Evolutionary conservation across 495 filamentous ascomycete species (phyloP).

Genomic region (Neurospora sp.): DNA sequence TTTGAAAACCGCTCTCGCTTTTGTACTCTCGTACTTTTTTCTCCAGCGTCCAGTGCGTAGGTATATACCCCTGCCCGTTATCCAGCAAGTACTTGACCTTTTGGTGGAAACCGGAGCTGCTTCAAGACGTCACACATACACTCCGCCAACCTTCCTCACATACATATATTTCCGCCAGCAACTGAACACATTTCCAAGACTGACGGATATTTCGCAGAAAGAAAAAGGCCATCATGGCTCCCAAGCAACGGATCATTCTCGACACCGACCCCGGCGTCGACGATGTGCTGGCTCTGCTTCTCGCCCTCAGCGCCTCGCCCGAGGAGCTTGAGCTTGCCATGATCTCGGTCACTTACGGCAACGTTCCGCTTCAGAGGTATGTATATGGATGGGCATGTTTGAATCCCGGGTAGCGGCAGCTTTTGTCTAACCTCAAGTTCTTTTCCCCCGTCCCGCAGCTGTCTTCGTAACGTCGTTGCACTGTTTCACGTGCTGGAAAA

Average conservation of each 20-base stretch:
- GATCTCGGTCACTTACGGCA: slow-evolving; percentile 87
- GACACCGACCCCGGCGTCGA: slow-evolving; percentile 95
- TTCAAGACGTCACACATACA: neutral
- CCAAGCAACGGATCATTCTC: slow-evolving; percentile 72
- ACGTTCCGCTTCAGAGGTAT: slow-evolving; percentile 71
- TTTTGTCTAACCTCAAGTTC: slow-evolving; percentile 4
- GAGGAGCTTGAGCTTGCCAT: slow-evolving; percentile 84
- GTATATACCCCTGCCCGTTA: neutral
- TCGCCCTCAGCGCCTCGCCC: slow-evolving; percentile 71
- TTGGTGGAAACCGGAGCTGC: neutral
- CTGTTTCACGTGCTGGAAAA: slow-evolving; percentile 89
- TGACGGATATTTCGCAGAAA: neutral
- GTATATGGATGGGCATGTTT: slow-evolving; percentile 17
- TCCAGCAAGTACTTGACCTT: neutral
- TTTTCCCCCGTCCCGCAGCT: slow-evolving; percentile 39
- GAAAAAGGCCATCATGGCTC: slow-evolving; percentile 33
- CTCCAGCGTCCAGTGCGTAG: neutral
- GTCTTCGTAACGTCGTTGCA: slow-evolving; percentile 79
- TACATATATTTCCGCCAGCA: neutral
- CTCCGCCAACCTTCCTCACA: neutral
- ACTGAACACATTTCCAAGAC: neutral
- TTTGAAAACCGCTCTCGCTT: neutral
- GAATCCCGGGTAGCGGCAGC: neutral
- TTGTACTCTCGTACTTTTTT: neutral
- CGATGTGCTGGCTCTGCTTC: slow-evolving; percentile 74